Evolutionary conservation across 2,329 filamentous ascomycete genomes (phyloP).

Genomic region (Salinomyces thailandicus): DNA sequence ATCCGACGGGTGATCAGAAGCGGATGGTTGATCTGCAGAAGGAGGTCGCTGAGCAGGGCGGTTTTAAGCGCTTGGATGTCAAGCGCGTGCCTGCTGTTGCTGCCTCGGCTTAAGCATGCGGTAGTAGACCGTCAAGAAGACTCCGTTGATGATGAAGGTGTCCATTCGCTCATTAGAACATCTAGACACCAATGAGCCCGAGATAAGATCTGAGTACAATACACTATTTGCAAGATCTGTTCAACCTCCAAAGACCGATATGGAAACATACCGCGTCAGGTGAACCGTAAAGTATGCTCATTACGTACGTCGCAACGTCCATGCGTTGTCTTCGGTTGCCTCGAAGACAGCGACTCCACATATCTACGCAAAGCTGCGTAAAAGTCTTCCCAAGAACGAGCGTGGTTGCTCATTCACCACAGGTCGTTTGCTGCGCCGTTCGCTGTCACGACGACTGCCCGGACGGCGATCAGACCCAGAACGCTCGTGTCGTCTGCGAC

Average conservation of each 20-base stretch:
- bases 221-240: too few species aligned
- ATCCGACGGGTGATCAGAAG: constrained; percentile 65
- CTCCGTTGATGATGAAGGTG: too few species aligned
- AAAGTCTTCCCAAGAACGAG: constrained; percentile 3
- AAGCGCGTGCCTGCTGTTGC: constrained; percentile 4
- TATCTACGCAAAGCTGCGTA: constrained; percentile 4
- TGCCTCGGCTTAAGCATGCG: constrained; percentile 1
- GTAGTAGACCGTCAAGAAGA: too few species aligned
- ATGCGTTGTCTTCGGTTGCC: too few species aligned
- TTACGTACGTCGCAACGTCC: too few species aligned
- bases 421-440: constrained; percentile 3
- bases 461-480: constrained; percentile 4
- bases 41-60: constrained; percentile 53
- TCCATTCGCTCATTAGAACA: too few species aligned
- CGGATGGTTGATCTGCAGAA: constrained; percentile 60
- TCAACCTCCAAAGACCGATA: too few species aligned
- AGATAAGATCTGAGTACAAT: too few species aligned
- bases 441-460: constrained; percentile 6
- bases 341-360: too few species aligned
- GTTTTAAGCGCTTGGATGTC: constrained; percentile 46
- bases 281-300: too few species aligned
- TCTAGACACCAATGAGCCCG: too few species aligned
- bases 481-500: constrained; percentile 5
- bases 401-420: constrained; percentile 4
- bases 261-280: too few species aligned